These are phyloP conservation scores for Parsonsia alboflavescens DNA, from an alignment of 257 asterid genomes.

Conservation along the genomic window DNA sequence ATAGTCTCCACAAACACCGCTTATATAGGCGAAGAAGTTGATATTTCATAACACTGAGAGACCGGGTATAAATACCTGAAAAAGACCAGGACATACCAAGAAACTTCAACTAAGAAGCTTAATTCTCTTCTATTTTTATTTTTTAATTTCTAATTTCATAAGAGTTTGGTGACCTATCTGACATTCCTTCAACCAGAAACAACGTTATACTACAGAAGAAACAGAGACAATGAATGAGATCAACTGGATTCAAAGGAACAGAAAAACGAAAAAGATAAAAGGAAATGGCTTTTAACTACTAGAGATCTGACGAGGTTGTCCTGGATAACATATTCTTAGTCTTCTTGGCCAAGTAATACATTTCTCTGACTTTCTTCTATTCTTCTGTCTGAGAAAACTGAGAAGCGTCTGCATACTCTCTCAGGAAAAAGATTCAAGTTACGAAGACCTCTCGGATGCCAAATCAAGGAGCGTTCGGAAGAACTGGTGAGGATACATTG, in stretches of 20 bases:
- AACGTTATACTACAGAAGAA: not conserved
- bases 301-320: not conserved
- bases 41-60: not conserved
- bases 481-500: conserved; percentile 72
- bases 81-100: not conserved
- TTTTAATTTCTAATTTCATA: not conserved
- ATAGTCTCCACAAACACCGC: not conserved
- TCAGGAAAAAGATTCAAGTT: not conserved
- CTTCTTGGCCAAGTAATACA: not conserved
- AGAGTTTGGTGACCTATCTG: not conserved
- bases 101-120: not conserved
- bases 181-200: not conserved
- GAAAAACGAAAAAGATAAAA: not conserved
- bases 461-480: conserved; percentile 73
- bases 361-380: not conserved
- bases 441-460: conserved; percentile 36
- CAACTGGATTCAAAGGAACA: not conserved
- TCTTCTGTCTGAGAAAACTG: not conserved
- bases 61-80: not conserved
- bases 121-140: not conserved
- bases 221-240: not conserved
- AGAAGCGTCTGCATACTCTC: not conserved
- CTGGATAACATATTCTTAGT: not conserved
- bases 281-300: not conserved
- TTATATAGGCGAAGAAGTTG: not conserved